These are phyloP conservation scores for Trichoderma sp. DNA, from an alignment of 2,329 filamentous ascomycete genomes.

Conservation along the genomic window DNA sequence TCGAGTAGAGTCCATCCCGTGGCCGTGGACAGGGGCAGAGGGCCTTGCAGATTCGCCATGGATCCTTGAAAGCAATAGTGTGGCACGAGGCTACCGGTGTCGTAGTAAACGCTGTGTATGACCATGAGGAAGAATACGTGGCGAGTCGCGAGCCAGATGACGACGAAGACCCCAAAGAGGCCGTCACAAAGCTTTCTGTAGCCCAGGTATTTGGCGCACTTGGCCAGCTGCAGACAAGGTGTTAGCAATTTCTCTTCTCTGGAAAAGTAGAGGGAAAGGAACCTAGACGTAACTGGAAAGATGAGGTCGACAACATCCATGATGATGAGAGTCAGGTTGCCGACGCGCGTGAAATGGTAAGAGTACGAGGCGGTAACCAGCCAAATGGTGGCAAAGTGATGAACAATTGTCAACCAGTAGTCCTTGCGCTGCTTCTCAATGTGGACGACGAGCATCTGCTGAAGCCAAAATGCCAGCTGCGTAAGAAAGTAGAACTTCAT, in stretches of 20 bases:
- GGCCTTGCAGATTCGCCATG: conserved; percentile 54
- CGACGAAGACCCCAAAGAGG: conserved; percentile 81
- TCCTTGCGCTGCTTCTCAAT: conserved; percentile 95
- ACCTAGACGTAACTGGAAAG: conserved; percentile 63
- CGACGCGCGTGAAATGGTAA: conserved; percentile 84
- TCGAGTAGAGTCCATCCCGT: conserved; percentile 62
- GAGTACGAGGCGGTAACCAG: conserved; percentile 81
- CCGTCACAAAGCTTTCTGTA: conserved; percentile 75
- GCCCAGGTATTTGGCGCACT: conserved; percentile 88
- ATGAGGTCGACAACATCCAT: conserved; percentile 94
- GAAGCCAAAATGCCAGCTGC: conserved; percentile 90
- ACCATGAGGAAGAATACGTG: conserved; percentile 78
- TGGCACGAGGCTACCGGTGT: conserved; percentile 61
- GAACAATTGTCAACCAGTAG: conserved; percentile 93
- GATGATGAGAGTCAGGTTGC: conserved; percentile 81
- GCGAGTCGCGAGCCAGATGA: conserved; percentile 78
- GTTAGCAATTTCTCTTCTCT: not conserved
- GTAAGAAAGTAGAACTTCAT: conserved; percentile 89
- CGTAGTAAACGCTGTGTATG: conserved; percentile 75
- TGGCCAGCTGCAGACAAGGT: conserved; percentile 64
- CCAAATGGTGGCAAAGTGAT: conserved; percentile 84
- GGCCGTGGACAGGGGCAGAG: conserved; percentile 48
- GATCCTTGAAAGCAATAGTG: conserved; percentile 69
- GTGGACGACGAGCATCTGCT: conserved; percentile 91
- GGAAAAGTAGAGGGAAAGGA: not conserved